Conservation (phyloP, 768 basidiomycete genomes). For the Suillus subalutaceus region DNA sequence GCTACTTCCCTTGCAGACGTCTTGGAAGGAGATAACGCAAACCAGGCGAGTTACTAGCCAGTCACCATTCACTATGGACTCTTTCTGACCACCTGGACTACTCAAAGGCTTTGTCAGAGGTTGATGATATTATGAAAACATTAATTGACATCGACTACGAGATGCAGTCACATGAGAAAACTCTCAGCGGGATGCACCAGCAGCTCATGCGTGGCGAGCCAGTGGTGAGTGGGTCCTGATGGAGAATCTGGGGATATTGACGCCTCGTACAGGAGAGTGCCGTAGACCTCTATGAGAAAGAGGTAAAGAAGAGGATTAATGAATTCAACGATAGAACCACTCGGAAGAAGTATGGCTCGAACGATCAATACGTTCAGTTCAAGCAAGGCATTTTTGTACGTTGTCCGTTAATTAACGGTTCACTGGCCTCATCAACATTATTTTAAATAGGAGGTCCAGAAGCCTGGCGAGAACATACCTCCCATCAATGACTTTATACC, state of each 20-base stretch:
- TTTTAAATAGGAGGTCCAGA: slow-evolving; percentile 57
- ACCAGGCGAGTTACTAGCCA: slow-evolving; percentile 44
- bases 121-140: slow-evolving; percentile 70
- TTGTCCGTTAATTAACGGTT: slow-evolving; percentile 14
- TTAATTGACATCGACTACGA: slow-evolving; percentile 68
- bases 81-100: slow-evolving; percentile 3
- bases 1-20: slow-evolving; percentile 65
- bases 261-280: slow-evolving; percentile 49
- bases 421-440: slow-evolving; percentile 1
- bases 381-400: slow-evolving; percentile 69
- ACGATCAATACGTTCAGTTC: slow-evolving; percentile 61
- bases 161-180: slow-evolving; percentile 56
- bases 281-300: slow-evolving; percentile 51
- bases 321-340: slow-evolving; percentile 63
- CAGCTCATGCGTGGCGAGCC: slow-evolving; percentile 54
- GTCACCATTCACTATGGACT: background rate
- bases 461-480: slow-evolving; percentile 72
- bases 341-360: slow-evolving; percentile 78
- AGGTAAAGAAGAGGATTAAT: slow-evolving; percentile 43
- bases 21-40: slow-evolving; percentile 53
- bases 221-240: slow-evolving; percentile 49
- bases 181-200: slow-evolving; percentile 60
- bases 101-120: slow-evolving; percentile 52
- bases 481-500: slow-evolving; percentile 75
- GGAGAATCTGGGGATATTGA: slow-evolving; percentile 10